A percentile compares a stretch with the other conserved stretches of the same genome.
These are phyloP conservation scores for Phylloporus rhodoxanthus DNA, from an alignment of 768 basidiomycete genomes.

Conservation along the genomic window DNA sequence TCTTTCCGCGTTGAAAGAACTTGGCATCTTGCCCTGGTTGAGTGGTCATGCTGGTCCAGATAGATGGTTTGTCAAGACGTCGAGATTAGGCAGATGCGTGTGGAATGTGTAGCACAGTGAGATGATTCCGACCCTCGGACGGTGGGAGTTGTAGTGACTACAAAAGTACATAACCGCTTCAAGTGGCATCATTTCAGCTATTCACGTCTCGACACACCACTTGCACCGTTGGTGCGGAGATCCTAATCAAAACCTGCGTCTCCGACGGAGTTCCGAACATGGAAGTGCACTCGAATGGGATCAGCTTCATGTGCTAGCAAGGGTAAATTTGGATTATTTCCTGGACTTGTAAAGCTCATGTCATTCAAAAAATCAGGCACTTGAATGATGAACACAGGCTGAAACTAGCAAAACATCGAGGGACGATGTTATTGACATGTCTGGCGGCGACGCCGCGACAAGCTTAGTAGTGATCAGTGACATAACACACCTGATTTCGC, in stretches of 20 bases:
- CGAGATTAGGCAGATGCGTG: neutral
- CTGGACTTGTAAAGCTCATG: slow-evolving; percentile 64
- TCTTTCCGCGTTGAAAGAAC: slow-evolving; percentile 88
- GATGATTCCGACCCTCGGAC: neutral
- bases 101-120: neutral
- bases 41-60: slow-evolving; percentile 32
- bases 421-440: neutral
- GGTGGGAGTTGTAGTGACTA: neutral
- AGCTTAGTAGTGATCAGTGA: neutral
- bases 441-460: neutral
- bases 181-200: too few relatives aligned
- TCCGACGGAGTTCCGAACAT: neutral
- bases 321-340: slow-evolving; percentile 51
- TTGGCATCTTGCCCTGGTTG: slow-evolving; percentile 83
- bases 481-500: slow-evolving; percentile 1
- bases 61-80: neutral
- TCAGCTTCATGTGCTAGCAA: neutral
- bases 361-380: slow-evolving; percentile 52
- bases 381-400: slow-evolving; percentile 7
- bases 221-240: neutral
- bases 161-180: neutral
- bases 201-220: neutral
- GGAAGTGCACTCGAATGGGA: neutral
- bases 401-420: neutral
- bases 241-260: neutral